Base-by-base conservation (phyloP, 1,139 yeast species). In the Komagataea norvegica region DNA sequence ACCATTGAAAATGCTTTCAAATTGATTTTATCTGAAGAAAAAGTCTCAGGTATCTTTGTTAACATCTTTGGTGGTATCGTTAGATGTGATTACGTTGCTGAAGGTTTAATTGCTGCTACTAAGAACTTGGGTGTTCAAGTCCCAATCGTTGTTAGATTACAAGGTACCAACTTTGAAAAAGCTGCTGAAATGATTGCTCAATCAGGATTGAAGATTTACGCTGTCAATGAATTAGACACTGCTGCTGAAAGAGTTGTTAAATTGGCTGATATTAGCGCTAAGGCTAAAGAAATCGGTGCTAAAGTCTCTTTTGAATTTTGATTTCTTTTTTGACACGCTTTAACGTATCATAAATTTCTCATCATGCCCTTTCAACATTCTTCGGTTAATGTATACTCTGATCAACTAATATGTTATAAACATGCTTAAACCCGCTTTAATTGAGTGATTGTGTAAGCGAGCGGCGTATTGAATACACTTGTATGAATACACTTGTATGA, bases 41-140 rank as follows among this genome's bases (percentile, higher is more conserved):
- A 81, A 60, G 97, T 93, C 52, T 79, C 87, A 56, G 96, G 96
- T 63, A 91, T 91, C 64, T 89, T 91, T 58, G 98, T 91, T 62
- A 91, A 91, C 77, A 93, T 91, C 60, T 91, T 91, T 60, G 99
- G 99, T 64, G 98, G 99, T 72, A 91, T 91, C 56, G 98, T 91
- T 55, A 87, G 98, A 74, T 91, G 98, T 71, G 99, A 91, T 69
- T 87, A 79, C 70, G 96, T 91, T 51, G 99, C 99, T 56, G 80
- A 81, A 70, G 99, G 99, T 67, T 77, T 91, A 63, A 88, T 89
- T 57, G 85, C 88, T 53, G 95, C 95, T 37, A 79, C 96, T 52
- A 85, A 86, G 68, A 83, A 82, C 70, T 78, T 89, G 73, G 79
- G 83, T 62, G 79, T 91, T 63, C 79, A 76, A 49, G 85, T 91